Evolutionary conservation across 805 yeast species (phyloP), one percentile per base, ranked within the genome.

Genomic region (Metschnikowia santaceciliae): DNA sequence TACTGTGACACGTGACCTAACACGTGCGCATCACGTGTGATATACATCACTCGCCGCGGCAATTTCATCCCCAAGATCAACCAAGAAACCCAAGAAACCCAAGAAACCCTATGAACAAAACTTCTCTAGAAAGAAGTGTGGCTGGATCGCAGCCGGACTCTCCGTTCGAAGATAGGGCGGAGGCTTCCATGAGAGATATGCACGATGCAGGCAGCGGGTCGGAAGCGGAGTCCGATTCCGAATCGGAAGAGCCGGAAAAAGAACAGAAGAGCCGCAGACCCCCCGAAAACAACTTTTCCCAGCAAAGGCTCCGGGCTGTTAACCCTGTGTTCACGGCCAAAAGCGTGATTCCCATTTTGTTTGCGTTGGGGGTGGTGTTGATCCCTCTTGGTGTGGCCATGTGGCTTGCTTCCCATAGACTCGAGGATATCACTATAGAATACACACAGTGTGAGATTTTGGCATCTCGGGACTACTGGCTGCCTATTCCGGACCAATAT

Each of bases 201-300:
- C 51, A n/a, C 13, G 33, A 45, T 13, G 48, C 39, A 8, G 34
- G 22, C 4, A 55, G 55, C 38, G 57, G 50, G 3, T 53, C 56
- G 17, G 56, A 53, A 19, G 53, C 78, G 2, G 60, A 72, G 4
- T 71, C 78, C 13, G 82, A 78, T 13, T 60, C 56, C 36, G 61
- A 54, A n/a, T 61, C 79, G 70, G 48, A 78, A 64, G 59, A 37
- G 56, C 57, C 56, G 15, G 61, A 66, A 8, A 69, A 65, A 35
- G 74, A 74, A 53, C 74, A 70, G 42, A 81, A 79, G 63, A 74
- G 76, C 37, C 79, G 83, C 64, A 80, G 83, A 63, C 94, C 94
- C 13, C 82, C 81, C 44, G 85, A 77, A 52, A 76, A 71, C 61
- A 79, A 79, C 10, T 81, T 81, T 58, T 75, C 81, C 43, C 85